Evolutionary conservation across 2,329 filamentous ascomycete species (phyloP), one percentile per base, ranked within the genome.

Genomic region (Venturiaceae sp.): DNA sequence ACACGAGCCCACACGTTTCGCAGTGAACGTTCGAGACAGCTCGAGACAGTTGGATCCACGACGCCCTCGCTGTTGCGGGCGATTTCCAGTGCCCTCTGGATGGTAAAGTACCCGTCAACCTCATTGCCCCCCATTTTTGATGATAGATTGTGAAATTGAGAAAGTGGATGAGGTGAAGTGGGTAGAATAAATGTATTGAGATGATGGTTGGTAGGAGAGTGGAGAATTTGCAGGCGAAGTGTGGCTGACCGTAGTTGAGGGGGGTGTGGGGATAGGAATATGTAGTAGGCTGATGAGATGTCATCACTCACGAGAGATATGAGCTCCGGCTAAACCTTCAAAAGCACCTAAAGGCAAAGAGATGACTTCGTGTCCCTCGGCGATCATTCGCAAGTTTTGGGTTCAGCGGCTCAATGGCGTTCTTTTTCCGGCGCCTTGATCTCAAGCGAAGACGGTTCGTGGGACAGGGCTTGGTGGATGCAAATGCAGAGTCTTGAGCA

Each of bases 51-150:
- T 7, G 83, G 77, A 66, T 92, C 84, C 56, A 83, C 75, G 59
- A 83, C 86, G 61, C 86, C 84, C 60, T 86, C 81, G 67, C 80
- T 86, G 69, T 91, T 88, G 62, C 89, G 83, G 14, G 88, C 90
- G 60, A 88, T 81, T 66, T 92, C 85, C 58, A 95, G 79, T 26
- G 88, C 88, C 69, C 85, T 80, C 61, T 82, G 77, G 58, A 90
- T 82, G 58, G 74, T 76, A 61, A 79, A 68, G 58, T 71, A 64
- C 62, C 74, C 75, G 64, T 71, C 44, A 41, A 69, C 56, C 41
- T 67, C 68, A 58, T 69, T 65, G 59, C 67, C 60, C 47, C 55
- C 55, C 55, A 57, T 57, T 19, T 39, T 30, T 19, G 21, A 63
- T 62, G 30, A 63, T 57, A 50, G 52, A 63, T 67, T 69, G 68